Conservation (phyloP, 345 rosid species). For the Camelina sativa region DNA sequence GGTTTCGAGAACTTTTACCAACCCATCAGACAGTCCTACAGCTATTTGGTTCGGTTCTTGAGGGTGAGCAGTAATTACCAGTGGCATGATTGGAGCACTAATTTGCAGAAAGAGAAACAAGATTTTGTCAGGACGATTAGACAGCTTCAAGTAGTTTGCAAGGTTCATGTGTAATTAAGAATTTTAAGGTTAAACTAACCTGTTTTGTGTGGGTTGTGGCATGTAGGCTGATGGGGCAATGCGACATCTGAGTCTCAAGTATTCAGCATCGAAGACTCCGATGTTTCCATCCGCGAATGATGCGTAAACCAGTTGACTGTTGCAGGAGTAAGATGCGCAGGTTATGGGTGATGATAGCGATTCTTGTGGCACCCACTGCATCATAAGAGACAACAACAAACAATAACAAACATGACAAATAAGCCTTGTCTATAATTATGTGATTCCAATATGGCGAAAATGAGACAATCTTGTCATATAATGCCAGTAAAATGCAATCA, state of each 20-base stretch:
- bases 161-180: neutral
- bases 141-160: neutral
- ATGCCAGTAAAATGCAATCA: neutral
- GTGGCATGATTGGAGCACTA: conserved; percentile 45
- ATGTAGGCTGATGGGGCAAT: conserved; percentile 74
- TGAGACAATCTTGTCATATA: neutral
- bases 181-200: conserved; percentile 45
- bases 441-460: neutral
- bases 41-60: conserved; percentile 75
- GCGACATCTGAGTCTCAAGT: conserved; percentile 75
- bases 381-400: conserved; percentile 19
- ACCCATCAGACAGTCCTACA: conserved; percentile 68
- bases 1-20: conserved; percentile 68
- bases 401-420: neutral
- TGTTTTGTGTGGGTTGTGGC: conserved; percentile 54
- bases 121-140: neutral
- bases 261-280: conserved; percentile 84
- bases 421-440: neutral
- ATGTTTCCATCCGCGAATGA: conserved; percentile 74
- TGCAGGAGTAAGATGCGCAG: conserved; percentile 78
- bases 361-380: conserved; percentile 94
- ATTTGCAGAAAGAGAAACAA: neutral
- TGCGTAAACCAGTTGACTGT: conserved; percentile 79
- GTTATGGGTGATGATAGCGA: conserved; percentile 68
- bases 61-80: conserved; percentile 71